These are phyloP conservation scores for Amanita molliuscula DNA, from an alignment of 768 basidiomycete genomes.

Conservation along the genomic window DNA sequence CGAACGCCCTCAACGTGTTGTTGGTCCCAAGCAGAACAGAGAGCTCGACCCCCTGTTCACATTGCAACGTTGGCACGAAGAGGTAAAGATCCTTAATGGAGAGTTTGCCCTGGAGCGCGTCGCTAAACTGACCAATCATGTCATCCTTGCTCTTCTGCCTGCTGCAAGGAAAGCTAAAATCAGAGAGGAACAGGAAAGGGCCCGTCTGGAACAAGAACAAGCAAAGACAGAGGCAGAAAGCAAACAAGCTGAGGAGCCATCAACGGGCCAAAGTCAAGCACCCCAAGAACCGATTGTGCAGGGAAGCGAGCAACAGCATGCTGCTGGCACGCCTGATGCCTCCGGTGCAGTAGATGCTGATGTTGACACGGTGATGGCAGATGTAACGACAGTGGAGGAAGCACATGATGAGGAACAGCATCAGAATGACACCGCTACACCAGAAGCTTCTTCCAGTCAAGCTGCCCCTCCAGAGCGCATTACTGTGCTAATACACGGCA, in stretches of 20 bases:
- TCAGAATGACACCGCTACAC: constrained; percentile 7
- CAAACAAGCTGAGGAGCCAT: constrained; percentile 21
- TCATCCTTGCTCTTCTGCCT: constrained; percentile 67
- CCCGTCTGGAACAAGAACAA: constrained; percentile 31
- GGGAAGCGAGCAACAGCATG: constrained; percentile 4
- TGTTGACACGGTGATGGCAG: constrained; percentile 25
- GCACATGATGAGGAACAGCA: constrained; percentile 37
- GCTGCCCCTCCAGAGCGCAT: constrained; percentile 48
- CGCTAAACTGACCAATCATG: constrained; percentile 58
- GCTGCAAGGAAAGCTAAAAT: constrained; percentile 53
- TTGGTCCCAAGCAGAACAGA: constrained; percentile 35
- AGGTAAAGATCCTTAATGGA: constrained; percentile 73
- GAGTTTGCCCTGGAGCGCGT: constrained; percentile 62
- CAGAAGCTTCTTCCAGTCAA: constrained; percentile 7
- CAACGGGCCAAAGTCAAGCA: constrained; percentile 12
- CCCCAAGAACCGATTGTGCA: background rate
- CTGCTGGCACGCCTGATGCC: constrained; percentile 8
- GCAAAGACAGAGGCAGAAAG: constrained; percentile 22
- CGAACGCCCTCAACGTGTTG: constrained; percentile 39
- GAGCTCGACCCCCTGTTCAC: constrained; percentile 77
- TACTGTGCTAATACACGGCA: constrained; percentile 87
- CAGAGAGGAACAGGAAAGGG: constrained; percentile 44
- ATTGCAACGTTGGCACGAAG: constrained; percentile 82
- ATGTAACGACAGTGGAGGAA: constrained; percentile 26
- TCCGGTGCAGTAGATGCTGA: constrained; percentile 6